Conservation (phyloP, 306 rosid species). For the Quercus wislizeni region DNA sequence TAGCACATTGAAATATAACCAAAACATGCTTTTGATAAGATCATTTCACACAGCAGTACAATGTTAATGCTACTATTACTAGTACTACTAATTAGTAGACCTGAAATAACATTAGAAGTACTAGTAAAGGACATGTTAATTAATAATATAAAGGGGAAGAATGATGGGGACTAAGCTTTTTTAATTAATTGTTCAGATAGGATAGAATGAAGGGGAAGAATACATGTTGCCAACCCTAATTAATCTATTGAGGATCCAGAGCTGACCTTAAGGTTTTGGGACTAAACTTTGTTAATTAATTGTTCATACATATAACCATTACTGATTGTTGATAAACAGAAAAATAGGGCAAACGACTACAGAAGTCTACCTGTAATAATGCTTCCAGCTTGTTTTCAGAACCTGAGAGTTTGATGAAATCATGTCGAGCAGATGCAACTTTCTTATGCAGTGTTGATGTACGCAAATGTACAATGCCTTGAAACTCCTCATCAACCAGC, state of each 20-base stretch:
- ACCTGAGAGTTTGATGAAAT: constrained; percentile 85
- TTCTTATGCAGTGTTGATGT: constrained; percentile 88
- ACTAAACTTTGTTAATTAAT: background rate
- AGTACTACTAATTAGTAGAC: too few relatives aligned
- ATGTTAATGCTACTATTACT: background rate
- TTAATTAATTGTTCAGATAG: too few relatives aligned
- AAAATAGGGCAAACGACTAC: background rate
- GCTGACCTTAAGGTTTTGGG: too few relatives aligned
- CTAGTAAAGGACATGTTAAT: too few relatives aligned
- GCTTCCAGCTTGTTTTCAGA: constrained; percentile 95
- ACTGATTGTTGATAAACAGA: constrained; percentile 6
- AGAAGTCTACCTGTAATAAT: constrained; percentile 67
- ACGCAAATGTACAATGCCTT: constrained; percentile 85
- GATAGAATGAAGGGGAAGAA: too few relatives aligned
- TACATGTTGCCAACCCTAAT: too few relatives aligned
- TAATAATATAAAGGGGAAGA: too few relatives aligned
- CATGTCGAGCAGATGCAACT: constrained; percentile 91
- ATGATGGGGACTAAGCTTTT: too few relatives aligned
- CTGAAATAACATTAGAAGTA: too few relatives aligned
- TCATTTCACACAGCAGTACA: background rate
- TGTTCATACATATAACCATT: constrained; percentile 12
- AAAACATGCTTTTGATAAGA: background rate
- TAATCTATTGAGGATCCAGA: too few relatives aligned
- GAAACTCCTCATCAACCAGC: constrained; percentile 88
- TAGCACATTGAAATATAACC: background rate